phyloP scores from a whole-genome alignment of 345 rosid species.

The Viola odorata region DNA sequence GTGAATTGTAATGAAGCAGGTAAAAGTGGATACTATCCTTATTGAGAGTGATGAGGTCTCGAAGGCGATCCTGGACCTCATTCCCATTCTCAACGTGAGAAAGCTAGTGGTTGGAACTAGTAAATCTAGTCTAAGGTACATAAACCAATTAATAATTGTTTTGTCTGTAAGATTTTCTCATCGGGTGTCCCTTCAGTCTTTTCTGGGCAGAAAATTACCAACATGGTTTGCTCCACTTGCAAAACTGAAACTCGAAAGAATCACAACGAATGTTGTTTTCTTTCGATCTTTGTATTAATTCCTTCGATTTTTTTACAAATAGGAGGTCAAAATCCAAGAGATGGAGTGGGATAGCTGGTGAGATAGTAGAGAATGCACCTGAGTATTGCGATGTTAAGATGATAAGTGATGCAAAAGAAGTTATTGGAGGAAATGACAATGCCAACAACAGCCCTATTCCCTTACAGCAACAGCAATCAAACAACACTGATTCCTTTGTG shows the following conservation, averaged over 20 bases:
- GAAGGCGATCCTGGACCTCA: conserved; percentile 63
- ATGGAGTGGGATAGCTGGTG: conserved; percentile 50
- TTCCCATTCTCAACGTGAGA: conserved; percentile 61
- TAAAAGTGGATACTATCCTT: conserved; percentile 64
- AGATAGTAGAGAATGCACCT: conserved; percentile 40
- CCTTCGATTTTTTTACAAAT: background rate
- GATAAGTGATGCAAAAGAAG: conserved; percentile 59
- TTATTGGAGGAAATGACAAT: background rate
- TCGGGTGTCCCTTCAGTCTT: background rate
- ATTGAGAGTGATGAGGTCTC: conserved; percentile 67
- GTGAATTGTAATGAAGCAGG: conserved; percentile 24
- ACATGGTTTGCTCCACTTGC: background rate
- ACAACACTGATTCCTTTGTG: conserved; percentile 2
- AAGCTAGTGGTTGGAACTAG: conserved; percentile 73
- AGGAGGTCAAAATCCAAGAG: conserved; percentile 48
- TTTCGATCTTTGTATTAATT: no score
- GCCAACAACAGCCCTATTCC: background rate
- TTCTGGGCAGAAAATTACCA: background rate
- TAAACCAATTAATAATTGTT: background rate
- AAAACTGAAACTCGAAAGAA: background rate
- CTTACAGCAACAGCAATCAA: conserved; percentile 1
- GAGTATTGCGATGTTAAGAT: conserved; percentile 49
- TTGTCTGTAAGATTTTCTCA: background rate
- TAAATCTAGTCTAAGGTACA: conserved; percentile 56
- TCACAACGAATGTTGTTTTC: background rate